Evolutionary conservation across 352 stramenopile genomes (phyloP).

Genomic region (Phytophthora pinifolia): DNA sequence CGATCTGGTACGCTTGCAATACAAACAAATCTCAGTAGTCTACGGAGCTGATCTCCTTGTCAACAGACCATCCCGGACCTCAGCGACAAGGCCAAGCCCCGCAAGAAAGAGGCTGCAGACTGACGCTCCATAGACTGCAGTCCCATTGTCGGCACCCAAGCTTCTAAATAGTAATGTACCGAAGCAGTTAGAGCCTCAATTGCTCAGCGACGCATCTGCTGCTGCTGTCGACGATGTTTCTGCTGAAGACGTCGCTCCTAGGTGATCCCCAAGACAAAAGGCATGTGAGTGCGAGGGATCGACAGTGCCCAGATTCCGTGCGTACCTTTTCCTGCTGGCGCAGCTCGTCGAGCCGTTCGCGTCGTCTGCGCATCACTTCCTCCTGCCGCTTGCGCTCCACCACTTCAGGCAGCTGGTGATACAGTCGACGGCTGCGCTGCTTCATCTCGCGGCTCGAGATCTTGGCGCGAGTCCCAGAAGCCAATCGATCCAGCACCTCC

Average conservation of each 20-base stretch:
- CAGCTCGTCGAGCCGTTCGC: slow-evolving; percentile 63
- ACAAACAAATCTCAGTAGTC: neutral
- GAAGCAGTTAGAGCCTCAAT: slow-evolving; percentile 14
- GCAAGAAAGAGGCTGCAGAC: slow-evolving; percentile 17
- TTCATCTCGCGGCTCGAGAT: slow-evolving; percentile 72
- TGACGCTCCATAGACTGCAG: no score
- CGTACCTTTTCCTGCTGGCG: slow-evolving; percentile 71
- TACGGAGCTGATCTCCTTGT: neutral
- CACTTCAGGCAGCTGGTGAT: slow-evolving; percentile 73
- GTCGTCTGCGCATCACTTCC: slow-evolving; percentile 63
- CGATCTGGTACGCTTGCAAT: slow-evolving; percentile 54
- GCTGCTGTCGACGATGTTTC: slow-evolving; percentile 47
- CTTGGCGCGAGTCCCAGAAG: slow-evolving; percentile 48
- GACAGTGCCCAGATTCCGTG: neutral
- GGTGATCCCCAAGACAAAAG: slow-evolving; percentile 3
- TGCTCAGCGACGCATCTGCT: slow-evolving; percentile 14
- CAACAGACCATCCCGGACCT: slow-evolving; percentile 53
- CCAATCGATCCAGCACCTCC: slow-evolving; percentile 46
- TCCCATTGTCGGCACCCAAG: no score
- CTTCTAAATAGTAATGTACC: slow-evolving; percentile 33
- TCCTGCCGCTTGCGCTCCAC: slow-evolving; percentile 73
- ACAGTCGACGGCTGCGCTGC: slow-evolving; percentile 58
- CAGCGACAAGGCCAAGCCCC: slow-evolving; percentile 16
- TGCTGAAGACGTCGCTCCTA: slow-evolving; percentile 56
- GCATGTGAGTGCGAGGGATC: no score